These are phyloP conservation scores for Backusella tuberculispora DNA, from an alignment of 192 early-diverging fungal species.

Conservation along the genomic window DNA sequence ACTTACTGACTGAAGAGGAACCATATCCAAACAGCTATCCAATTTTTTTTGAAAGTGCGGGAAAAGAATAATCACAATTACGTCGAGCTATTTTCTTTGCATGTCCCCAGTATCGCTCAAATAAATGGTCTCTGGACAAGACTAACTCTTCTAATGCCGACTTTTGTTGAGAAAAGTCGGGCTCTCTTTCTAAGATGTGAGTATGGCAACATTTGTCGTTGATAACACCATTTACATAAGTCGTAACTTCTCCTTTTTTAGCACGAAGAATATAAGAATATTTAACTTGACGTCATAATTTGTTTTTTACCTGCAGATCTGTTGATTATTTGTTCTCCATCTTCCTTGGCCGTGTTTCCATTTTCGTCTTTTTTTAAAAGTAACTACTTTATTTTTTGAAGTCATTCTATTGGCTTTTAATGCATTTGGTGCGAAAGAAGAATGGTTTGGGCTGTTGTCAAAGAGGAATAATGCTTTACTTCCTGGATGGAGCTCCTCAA, in stretches of 20 bases:
- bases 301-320: neutral
- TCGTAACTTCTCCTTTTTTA: neutral
- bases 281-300: neutral
- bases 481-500: too few relatives aligned
- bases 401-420: too few relatives aligned
- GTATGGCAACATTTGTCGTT: neutral
- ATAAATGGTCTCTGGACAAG: neutral
- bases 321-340: neutral
- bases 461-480: too few relatives aligned
- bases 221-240: neutral
- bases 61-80: neutral
- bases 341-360: too few relatives aligned
- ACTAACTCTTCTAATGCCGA: neutral
- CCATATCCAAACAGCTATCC: neutral
- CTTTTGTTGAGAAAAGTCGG: neutral
- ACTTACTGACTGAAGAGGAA: neutral
- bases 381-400: too few relatives aligned
- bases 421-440: too few relatives aligned
- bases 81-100: neutral
- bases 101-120: neutral
- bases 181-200: neutral
- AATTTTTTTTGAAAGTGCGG: neutral
- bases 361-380: neutral
- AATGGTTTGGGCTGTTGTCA: too few relatives aligned
- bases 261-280: neutral